Base-by-base conservation (phyloP, 176 grass and related monocot species). In the Aegilops tauschii region DNA sequence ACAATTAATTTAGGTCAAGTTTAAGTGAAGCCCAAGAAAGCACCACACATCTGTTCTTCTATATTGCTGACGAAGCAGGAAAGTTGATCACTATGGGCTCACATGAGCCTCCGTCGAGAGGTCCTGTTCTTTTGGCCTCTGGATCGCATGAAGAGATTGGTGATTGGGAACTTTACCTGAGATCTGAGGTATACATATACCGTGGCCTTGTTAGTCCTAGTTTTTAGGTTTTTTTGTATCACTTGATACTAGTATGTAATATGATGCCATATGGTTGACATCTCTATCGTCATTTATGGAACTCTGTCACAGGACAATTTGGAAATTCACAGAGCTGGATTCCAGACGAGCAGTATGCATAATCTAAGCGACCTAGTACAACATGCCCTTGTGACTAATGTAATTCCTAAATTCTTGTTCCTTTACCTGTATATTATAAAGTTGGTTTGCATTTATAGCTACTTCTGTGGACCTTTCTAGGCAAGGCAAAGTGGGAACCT, bases 351-450 rank as follows among this genome's bases (percentile, higher is more conserved):
- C 82, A 95, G 86, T 80, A 96, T 98, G 97, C 93, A 98, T 77
- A 98, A 96, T 93, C 87, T 98, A 84, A 94, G 92, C 30, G 90
- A 98, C 45, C 87, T 96, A 87, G 92, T 98, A 77, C 94, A 98
- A 70, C 84, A 80, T 61, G 83, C 90, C 52, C 82, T 98, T 65
- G 94, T 89, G 4, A 84, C 87, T 64, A 84, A 98, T 93, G 97
- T 98, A 98, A 44, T 76, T 82, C 88, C 61, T 45, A 34, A 83
- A 79, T 59, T 83, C 78, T 69, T 90, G 54, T 65, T n/a, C 37
- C 61, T 78, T 79, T 83, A 78, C 83, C 69, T 67, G 0, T 83
- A 31, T 84, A 18, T 74, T 12, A 76, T 75, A 8, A 91, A 85
- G 37, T 69, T 54, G 27, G 10, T 85, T 78, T 61, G 14, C 25